phyloP scores from a whole-genome alignment of 106 monocot species.

The Dendrobium chrysotoxum region DNA sequence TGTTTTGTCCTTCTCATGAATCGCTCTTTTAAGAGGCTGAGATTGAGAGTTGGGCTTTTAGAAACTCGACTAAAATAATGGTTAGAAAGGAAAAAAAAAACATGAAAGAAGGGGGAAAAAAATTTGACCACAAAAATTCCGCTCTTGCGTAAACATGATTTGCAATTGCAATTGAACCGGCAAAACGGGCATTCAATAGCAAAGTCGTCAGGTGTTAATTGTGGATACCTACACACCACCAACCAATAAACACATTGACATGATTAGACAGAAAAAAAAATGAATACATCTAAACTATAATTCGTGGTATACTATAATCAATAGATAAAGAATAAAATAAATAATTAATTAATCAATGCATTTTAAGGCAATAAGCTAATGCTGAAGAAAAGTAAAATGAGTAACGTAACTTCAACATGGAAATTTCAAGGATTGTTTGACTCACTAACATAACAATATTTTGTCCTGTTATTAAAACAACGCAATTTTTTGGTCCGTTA shows the following conservation, averaged over 20 bases:
- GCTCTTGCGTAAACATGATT: constrained; percentile 61
- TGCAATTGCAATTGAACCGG: constrained; percentile 61
- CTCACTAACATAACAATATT: not conserved
- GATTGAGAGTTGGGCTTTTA: not conserved
- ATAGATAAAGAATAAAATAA: not conserved
- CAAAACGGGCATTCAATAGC: constrained; percentile 45
- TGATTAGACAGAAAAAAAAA: not conserved
- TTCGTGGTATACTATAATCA: not conserved
- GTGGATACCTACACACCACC: constrained; percentile 49
- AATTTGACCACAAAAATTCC: constrained; percentile 30
- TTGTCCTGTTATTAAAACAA: not conserved
- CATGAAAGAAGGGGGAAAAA: not conserved
- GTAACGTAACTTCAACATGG: not conserved
- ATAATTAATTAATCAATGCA: not conserved
- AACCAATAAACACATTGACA: not conserved
- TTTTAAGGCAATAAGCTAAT: not conserved
- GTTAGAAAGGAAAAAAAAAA: not conserved
- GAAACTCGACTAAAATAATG: constrained; percentile 1
- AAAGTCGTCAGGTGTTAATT: constrained; percentile 36
- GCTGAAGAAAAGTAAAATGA: not conserved
- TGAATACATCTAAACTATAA: not conserved
- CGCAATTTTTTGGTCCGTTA: not conserved
- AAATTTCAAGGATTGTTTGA: not conserved
- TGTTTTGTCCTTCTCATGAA: constrained; percentile 20
- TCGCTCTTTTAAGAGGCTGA: constrained; percentile 30